Conservation (phyloP, 371 early-diverging fungal genomes). For the Basidiobolus meristosporus region DNA sequence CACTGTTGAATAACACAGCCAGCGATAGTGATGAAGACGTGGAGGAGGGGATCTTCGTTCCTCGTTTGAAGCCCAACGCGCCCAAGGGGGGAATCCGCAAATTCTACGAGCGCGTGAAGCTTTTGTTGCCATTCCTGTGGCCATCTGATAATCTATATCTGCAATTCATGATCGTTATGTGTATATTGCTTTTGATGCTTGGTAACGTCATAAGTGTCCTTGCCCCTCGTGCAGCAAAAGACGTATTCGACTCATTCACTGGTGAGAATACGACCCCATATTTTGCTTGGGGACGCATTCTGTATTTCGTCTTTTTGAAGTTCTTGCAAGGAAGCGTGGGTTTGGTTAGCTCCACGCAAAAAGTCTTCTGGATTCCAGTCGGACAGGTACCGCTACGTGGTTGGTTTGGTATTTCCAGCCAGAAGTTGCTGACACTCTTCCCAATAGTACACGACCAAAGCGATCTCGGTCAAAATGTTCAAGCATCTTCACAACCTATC, state of each 20-base stretch:
- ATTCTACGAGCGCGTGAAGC: slow-evolving; percentile 9
- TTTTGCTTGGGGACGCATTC: slow-evolving; percentile 40
- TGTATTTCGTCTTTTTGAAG: slow-evolving; percentile 40
- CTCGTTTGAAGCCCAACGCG: too few species aligned
- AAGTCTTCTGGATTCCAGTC: slow-evolving; percentile 76
- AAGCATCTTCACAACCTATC: slow-evolving; percentile 69
- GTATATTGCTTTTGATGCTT: slow-evolving; percentile 35
- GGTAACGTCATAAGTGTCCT: slow-evolving; percentile 67
- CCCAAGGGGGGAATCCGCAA: too few species aligned
- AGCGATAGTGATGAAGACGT: too few species aligned
- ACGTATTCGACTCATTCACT: slow-evolving; percentile 43
- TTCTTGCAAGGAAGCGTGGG: slow-evolving; percentile 71
- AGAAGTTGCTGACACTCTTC: not conserved
- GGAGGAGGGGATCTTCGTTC: too few species aligned
- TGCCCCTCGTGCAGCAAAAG: slow-evolving; percentile 60
- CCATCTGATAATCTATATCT: slow-evolving; percentile 42
- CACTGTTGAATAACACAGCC: too few species aligned
- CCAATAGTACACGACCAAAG: slow-evolving; percentile 51
- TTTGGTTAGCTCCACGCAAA: slow-evolving; percentile 55
- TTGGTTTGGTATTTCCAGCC: not conserved
- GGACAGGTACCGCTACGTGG: slow-evolving; percentile 25
- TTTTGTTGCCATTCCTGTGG: slow-evolving; percentile 71
- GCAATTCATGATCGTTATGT: slow-evolving; percentile 45
- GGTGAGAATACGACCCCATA: slow-evolving; percentile 13
- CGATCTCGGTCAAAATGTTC: slow-evolving; percentile 71